Evolutionary conservation across 257 asterid genomes (phyloP).

Genomic region (Nicotiana tabacum): DNA sequence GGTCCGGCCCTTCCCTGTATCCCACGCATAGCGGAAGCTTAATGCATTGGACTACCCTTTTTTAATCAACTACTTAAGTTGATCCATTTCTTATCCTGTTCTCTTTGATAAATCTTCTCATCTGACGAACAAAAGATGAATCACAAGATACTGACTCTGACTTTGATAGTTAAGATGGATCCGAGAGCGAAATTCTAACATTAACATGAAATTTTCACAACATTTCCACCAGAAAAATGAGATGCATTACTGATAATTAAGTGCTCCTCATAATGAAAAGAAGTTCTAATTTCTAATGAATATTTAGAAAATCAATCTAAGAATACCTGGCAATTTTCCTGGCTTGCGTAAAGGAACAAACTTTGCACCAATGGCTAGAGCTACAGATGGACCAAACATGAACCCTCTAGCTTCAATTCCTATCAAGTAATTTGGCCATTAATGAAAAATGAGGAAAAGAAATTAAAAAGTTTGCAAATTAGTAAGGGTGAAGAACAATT

Average conservation of each 20-base stretch:
- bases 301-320: neutral
- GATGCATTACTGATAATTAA: neutral
- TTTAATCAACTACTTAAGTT: no score
- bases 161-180: neutral
- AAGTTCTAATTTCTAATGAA: neutral
- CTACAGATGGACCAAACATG: slow-evolving; percentile 73
- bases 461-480: neutral
- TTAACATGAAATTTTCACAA: neutral
- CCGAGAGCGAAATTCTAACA: neutral
- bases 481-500: neutral
- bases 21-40: no score
- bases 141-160: neutral
- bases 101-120: no score
- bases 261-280: neutral
- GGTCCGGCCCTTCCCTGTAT: no score
- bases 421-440: slow-evolving; percentile 10
- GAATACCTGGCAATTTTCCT: slow-evolving; percentile 73
- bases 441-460: neutral
- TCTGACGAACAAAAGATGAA: neutral
- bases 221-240: neutral
- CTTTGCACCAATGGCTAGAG: slow-evolving; percentile 81
- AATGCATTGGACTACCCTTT: no score
- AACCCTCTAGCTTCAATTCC: slow-evolving; percentile 88
- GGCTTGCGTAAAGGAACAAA: slow-evolving; percentile 70
- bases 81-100: no score